Percentiles rank a stretch among this genome's conserved stretches.
These are phyloP conservation scores for Graphilbum fragrans DNA, from an alignment of 2,329 filamentous ascomycete genomes.

Conservation along the genomic window DNA sequence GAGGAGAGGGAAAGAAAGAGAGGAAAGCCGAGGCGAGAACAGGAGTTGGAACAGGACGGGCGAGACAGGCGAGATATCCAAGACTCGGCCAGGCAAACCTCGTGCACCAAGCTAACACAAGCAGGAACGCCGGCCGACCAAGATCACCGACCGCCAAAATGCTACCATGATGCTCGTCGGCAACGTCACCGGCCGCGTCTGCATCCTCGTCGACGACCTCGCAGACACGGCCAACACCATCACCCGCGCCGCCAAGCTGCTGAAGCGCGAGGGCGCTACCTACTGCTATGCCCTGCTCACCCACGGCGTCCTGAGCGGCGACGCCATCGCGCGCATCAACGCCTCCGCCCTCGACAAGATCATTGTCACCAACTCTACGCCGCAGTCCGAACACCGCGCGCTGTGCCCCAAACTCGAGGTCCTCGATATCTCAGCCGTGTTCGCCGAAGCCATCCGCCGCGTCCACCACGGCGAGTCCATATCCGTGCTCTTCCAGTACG, in stretches of 20 bases:
- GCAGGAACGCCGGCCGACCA: conserved; percentile 46
- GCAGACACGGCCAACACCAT: conserved; percentile 96
- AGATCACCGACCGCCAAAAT: conserved; percentile 64
- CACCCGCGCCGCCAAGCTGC: conserved; percentile 86
- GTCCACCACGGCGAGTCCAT: conserved; percentile 98
- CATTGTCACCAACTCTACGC: conserved; percentile 89
- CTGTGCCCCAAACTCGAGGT: conserved; percentile 83
- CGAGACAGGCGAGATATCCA: no score
- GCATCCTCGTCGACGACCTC: conserved; percentile 88
- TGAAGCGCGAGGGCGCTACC: conserved; percentile 90
- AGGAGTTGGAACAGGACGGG: no score
- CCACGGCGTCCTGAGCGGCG: conserved; percentile 88
- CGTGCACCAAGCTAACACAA: not conserved
- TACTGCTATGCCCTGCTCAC: conserved; percentile 87
- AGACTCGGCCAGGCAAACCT: no score
- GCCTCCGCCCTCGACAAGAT: conserved; percentile 87
- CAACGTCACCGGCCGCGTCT: conserved; percentile 56
- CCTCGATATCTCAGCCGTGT: conserved; percentile 80
- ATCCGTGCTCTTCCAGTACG: conserved; percentile 84
- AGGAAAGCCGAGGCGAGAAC: no score
- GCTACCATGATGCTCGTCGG: conserved; percentile 78
- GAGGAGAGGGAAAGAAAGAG: no score
- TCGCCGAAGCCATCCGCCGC: conserved; percentile 88
- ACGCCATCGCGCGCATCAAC: conserved; percentile 89
- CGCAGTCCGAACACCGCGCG: conserved; percentile 68